Evolutionary conservation across 176 grass and related monocot genomes (phyloP).

Genomic region (Carex scoparia): DNA sequence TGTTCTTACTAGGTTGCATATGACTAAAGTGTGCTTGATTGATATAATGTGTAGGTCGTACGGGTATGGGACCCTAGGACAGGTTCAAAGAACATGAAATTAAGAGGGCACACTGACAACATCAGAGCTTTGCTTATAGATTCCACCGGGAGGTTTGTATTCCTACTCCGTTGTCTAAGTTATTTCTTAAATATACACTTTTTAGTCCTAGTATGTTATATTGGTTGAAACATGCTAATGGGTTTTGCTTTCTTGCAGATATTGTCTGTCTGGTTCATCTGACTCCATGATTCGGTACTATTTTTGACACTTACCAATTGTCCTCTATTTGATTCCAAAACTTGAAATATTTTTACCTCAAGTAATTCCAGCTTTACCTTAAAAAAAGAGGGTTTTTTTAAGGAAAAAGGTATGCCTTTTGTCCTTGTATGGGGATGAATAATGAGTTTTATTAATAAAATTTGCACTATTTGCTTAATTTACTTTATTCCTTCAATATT

Average conservation of each 20-base stretch:
- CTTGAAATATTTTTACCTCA: neutral
- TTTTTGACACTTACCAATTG: neutral
- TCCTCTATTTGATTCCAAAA: neutral
- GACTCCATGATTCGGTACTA: conserved; percentile 98
- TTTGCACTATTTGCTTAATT: conserved; percentile 1
- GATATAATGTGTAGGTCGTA: conserved; percentile 50
- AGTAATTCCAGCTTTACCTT: neutral
- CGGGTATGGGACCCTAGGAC: conserved; percentile 89
- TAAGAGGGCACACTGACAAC: conserved; percentile 94
- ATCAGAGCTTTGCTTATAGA: conserved; percentile 89
- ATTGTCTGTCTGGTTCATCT: conserved; percentile 88
- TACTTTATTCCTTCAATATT: conserved; percentile 17
- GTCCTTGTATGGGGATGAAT: neutral
- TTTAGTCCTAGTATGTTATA: conserved; percentile 11
- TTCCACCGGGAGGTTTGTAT: conserved; percentile 76
- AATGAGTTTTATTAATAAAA: neutral
- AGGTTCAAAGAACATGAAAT: conserved; percentile 85
- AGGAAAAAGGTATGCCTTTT: neutral
- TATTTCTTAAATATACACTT: conserved; percentile 13
- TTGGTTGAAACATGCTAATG: neutral
- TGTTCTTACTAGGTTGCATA: neutral
- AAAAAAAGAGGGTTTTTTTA: neutral
- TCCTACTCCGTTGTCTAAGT: conserved; percentile 20
- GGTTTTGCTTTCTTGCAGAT: conserved; percentile 46
- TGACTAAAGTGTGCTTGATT: neutral